A percentile compares a stretch with the other conserved stretches of the same genome.
phyloP scores from a whole-genome alignment of 2,329 filamentous ascomycete species.

The Epichloe baconii region DNA sequence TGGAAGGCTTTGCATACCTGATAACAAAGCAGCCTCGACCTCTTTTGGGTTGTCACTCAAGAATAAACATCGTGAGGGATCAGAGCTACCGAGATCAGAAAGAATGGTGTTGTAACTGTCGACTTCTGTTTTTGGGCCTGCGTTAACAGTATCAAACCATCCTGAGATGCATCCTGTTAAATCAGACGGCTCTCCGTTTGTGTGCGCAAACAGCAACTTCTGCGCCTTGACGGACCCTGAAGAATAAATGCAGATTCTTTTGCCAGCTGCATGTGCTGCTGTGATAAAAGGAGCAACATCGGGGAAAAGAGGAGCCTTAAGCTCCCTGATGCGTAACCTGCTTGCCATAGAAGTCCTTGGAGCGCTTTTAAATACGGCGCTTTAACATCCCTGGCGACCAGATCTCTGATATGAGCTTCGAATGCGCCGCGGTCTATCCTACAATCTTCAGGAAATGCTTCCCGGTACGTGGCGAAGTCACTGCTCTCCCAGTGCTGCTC shows the following conservation, averaged over 20 bases:
- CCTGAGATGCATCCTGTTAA: constrained; percentile 44
- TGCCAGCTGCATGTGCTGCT: constrained; percentile 41
- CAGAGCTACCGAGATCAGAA: constrained; percentile 26
- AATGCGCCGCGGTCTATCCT: constrained; percentile 45
- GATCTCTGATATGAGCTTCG: constrained; percentile 53
- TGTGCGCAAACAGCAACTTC: constrained; percentile 64
- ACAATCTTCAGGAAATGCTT: constrained; percentile 56
- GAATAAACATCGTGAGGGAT: constrained; percentile 52
- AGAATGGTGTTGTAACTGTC: constrained; percentile 57
- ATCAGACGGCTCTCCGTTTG: constrained; percentile 43
- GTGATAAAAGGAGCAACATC: constrained; percentile 56
- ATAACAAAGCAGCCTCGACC: constrained; percentile 46
- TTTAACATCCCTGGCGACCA: constrained; percentile 62
- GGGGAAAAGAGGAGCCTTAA: constrained; percentile 60
- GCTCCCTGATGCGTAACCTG: constrained; percentile 56
- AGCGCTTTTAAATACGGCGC: constrained; percentile 64
- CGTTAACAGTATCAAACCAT: constrained; percentile 73
- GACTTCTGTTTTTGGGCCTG: constrained; percentile 57
- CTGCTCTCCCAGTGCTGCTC: constrained; percentile 52
- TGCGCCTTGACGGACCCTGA: constrained; percentile 71
- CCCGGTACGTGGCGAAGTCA: constrained; percentile 52
- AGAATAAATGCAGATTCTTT: constrained; percentile 63
- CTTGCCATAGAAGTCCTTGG: constrained; percentile 67
- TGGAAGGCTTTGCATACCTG: constrained; percentile 50
- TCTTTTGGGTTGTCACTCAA: constrained; percentile 68